phyloP scores from a whole-genome alignment of 176 grass and related monocot species.

The Avena atlantica region DNA sequence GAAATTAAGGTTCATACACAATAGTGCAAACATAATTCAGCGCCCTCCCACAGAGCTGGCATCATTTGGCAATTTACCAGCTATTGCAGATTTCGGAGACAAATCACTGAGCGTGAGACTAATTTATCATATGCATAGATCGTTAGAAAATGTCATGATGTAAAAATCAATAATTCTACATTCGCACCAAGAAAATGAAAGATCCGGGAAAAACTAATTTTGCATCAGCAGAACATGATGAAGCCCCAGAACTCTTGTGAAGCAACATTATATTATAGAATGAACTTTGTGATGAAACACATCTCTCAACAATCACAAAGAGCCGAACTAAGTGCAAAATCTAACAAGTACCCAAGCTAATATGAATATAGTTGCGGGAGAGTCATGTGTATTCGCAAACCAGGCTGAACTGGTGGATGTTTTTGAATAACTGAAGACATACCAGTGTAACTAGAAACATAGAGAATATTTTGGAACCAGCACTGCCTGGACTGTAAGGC shows the following conservation, averaged over 20 bases:
- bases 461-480: slow-evolving; percentile 7
- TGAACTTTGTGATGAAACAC: slow-evolving; percentile 11
- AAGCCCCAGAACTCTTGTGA: slow-evolving; percentile 5
- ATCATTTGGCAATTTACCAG: neutral
- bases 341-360: neutral
- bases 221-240: slow-evolving; percentile 13
- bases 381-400: slow-evolving; percentile 7
- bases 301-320: neutral
- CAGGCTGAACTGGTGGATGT: slow-evolving; percentile 11
- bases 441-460: slow-evolving; percentile 7
- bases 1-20: neutral
- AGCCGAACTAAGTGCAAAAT: neutral
- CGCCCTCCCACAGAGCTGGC: neutral
- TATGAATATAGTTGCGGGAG: neutral
- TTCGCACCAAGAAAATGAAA: slow-evolving; percentile 27
- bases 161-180: neutral
- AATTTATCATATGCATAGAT: neutral
- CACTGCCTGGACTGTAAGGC: neutral
- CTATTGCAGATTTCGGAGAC: neutral
- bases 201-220: neutral
- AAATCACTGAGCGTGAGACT: neutral
- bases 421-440: neutral
- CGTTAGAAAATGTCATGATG: slow-evolving; percentile 1
- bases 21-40: neutral
- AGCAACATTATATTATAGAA: neutral